A percentile compares a stretch with the other conserved stretches of the same genome.
Conservation (phyloP, 805 yeast genomes). For the Geotrichum ghanense region DNA sequence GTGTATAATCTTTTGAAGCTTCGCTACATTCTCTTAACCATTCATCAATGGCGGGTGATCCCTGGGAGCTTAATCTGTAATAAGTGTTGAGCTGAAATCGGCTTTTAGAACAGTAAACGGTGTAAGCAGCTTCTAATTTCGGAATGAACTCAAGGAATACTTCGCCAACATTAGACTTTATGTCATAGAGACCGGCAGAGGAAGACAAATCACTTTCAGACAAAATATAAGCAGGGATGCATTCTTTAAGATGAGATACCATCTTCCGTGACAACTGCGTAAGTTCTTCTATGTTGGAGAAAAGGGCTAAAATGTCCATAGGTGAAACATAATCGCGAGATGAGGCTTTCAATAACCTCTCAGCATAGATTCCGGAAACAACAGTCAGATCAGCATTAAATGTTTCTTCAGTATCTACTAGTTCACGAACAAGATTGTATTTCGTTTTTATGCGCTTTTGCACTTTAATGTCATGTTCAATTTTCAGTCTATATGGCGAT, state of each 20-base stretch:
- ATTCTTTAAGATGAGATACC: constrained; percentile 18
- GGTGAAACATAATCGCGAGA: constrained; percentile 18
- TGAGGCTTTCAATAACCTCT: constrained; percentile 15
- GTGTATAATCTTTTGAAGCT: constrained; percentile 21
- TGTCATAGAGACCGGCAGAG: constrained; percentile 15
- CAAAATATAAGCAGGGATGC: constrained; percentile 20
- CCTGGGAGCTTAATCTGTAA: constrained; percentile 14
- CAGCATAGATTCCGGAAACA: constrained; percentile 23
- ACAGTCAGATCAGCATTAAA: constrained; percentile 28
- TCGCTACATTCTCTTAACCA: constrained; percentile 27
- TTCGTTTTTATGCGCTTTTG: constrained; percentile 14
- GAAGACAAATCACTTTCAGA: constrained; percentile 3
- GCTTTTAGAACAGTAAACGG: constrained; percentile 23
- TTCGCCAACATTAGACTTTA: constrained; percentile 21
- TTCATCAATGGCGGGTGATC: constrained; percentile 16
- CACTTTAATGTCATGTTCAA: not conserved
- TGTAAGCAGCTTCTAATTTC: constrained; percentile 24
- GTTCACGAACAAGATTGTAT: constrained; percentile 26
- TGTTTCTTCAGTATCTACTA: constrained; percentile 27
- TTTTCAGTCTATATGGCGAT: no score
- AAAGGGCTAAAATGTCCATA: constrained; percentile 18
- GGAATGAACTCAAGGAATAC: constrained; percentile 21
- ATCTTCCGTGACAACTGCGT: constrained; percentile 21
- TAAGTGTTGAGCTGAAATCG: constrained; percentile 21
- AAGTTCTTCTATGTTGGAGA: constrained; percentile 25